A percentile compares a stretch with the other conserved stretches of the same genome.
Evolutionary conservation across 2,329 filamentous ascomycete species (phyloP).

Genomic region (Arthrinium puccinioides): DNA sequence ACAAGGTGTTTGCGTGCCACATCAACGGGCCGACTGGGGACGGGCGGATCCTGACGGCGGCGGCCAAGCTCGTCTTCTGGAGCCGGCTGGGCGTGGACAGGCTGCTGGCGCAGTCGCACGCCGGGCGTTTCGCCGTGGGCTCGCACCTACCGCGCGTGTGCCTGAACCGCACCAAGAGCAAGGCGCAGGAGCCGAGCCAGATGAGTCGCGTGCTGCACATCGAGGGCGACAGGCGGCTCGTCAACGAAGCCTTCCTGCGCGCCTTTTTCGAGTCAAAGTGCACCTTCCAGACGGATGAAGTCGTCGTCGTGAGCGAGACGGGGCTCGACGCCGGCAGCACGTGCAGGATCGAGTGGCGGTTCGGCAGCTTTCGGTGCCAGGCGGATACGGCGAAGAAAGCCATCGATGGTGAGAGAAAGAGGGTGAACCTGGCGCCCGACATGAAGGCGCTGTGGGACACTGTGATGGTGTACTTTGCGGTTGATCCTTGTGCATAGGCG

Average conservation of each 20-base stretch:
- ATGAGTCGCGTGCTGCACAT: conserved; percentile 44
- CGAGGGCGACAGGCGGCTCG: conserved; percentile 33
- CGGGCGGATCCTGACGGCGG: conserved; percentile 21
- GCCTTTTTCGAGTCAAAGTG: conserved; percentile 35
- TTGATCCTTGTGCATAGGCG: conserved; percentile 1
- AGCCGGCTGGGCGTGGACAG: conserved; percentile 38
- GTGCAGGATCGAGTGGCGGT: conserved; percentile 39
- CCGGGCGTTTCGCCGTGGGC: conserved; percentile 33
- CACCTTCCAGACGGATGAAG: conserved; percentile 38
- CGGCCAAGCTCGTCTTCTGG: conserved; percentile 34
- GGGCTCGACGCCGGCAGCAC: conserved; percentile 7
- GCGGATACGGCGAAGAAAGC: conserved; percentile 23
- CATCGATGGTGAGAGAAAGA: neutral
- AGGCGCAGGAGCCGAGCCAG: conserved; percentile 15
- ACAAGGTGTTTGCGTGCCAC: conserved; percentile 43
- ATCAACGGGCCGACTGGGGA: conserved; percentile 38
- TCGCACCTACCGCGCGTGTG: conserved; percentile 29
- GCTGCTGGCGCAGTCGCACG: conserved; percentile 36
- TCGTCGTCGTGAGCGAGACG: conserved; percentile 22
- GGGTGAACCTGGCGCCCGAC: no score
- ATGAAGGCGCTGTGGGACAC: neutral
- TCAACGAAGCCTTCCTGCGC: conserved; percentile 32
- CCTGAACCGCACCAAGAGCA: conserved; percentile 41
- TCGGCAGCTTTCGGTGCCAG: conserved; percentile 49
- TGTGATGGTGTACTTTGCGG: neutral